phyloP scores from a whole-genome alignment of 768 basidiomycete species.

The Pulveroboletus sp. region DNA sequence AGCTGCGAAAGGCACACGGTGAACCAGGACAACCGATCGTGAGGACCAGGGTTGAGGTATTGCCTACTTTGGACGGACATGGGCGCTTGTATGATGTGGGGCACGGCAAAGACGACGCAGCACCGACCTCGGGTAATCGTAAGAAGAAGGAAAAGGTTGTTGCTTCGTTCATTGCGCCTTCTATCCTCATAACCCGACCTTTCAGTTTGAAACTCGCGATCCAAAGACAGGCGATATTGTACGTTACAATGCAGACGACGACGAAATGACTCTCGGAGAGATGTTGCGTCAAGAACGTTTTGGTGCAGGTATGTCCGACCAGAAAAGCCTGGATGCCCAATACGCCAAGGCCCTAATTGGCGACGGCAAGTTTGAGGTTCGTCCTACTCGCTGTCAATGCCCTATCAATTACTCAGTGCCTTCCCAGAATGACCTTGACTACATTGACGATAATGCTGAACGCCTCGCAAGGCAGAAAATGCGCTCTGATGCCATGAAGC shows the following conservation, averaged over 20 bases:
- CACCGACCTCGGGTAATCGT: constrained; percentile 61
- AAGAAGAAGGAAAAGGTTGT: constrained; percentile 72
- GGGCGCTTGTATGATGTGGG: constrained; percentile 93
- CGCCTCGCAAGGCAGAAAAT: constrained; percentile 90
- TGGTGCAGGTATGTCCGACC: constrained; percentile 83
- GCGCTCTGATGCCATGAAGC: constrained; percentile 94
- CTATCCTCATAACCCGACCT: not conserved
- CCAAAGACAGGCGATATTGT: constrained; percentile 87
- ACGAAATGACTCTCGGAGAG: constrained; percentile 81
- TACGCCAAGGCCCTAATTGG: constrained; percentile 85
- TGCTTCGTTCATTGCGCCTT: constrained; percentile 2
- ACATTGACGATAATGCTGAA: constrained; percentile 96
- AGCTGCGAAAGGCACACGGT: constrained; percentile 50
- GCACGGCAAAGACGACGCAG: constrained; percentile 60
- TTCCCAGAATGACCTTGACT: constrained; percentile 79
- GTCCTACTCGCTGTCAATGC: constrained; percentile 7
- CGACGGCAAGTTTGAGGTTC: constrained; percentile 84
- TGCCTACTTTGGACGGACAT: constrained; percentile 84
- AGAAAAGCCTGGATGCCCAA: constrained; percentile 88
- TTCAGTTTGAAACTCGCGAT: constrained; percentile 84
- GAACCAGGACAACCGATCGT: constrained; percentile 38
- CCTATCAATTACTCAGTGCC: not conserved
- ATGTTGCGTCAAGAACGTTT: constrained; percentile 93
- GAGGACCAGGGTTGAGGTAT: constrained; percentile 69
- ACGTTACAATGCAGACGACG: constrained; percentile 89